Evolutionary conservation across 208 protist genomes (phyloP).

Genomic region (Trypanosoma melophagium): DNA sequence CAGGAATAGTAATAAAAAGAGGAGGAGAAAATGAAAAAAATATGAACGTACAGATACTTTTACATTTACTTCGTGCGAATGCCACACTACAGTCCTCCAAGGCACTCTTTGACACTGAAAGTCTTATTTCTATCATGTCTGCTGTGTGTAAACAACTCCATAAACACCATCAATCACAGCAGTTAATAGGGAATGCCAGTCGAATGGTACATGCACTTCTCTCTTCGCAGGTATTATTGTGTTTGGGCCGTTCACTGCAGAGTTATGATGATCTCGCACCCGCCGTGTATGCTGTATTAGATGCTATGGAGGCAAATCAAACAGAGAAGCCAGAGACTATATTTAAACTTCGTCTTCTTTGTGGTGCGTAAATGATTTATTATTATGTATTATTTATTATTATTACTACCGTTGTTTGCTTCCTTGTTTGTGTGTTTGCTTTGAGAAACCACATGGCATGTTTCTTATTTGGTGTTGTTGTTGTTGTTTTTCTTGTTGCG

Average conservation of each 20-base stretch:
- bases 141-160: slow-evolving; percentile 13
- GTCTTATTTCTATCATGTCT: slow-evolving; percentile 13
- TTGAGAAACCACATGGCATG: background rate
- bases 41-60: slow-evolving; percentile 20
- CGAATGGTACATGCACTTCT: slow-evolving; percentile 25
- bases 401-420: background rate
- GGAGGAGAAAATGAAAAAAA: no score
- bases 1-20: no score
- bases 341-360: slow-evolving; percentile 26
- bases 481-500: background rate
- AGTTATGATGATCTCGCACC: slow-evolving; percentile 18
- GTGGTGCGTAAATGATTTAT: slow-evolving; percentile 3
- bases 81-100: slow-evolving; percentile 11
- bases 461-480: no score
- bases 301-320: slow-evolving; percentile 5
- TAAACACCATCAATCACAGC: background rate
- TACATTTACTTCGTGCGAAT: slow-evolving; percentile 39
- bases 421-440: no score
- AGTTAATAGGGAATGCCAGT: background rate
- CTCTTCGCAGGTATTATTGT: slow-evolving; percentile 25
- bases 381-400: background rate
- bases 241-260: slow-evolving; percentile 13
- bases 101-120: slow-evolving; percentile 23
- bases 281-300: slow-evolving; percentile 3
- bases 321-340: slow-evolving; percentile 18